Conservation (phyloP, 1,284 basidiomycete genomes). For the Fomitopsis schrenkii region DNA sequence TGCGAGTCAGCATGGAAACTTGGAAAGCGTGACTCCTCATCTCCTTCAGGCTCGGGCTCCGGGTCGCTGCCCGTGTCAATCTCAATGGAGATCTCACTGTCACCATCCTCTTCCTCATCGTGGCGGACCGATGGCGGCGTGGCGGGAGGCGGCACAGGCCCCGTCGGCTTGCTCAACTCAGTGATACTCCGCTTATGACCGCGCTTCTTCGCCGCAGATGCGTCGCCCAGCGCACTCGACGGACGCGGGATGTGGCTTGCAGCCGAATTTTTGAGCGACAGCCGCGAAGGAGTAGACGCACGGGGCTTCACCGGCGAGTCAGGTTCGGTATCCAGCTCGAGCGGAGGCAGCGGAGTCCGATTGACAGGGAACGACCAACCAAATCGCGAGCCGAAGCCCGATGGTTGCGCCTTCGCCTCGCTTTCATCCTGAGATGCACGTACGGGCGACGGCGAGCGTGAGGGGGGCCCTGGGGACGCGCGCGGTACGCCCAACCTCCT, state of each 20-base stretch:
- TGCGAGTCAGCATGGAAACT: slow-evolving; percentile 9
- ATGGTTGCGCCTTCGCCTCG: slow-evolving; percentile 2
- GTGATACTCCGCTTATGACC: slow-evolving; percentile 27
- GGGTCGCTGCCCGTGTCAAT: slow-evolving; percentile 14
- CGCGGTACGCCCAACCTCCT: slow-evolving; percentile 13
- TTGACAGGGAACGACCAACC: slow-evolving; percentile 39
- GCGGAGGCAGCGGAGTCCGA: slow-evolving; percentile 31
- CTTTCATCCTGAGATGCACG: slow-evolving; percentile 4
- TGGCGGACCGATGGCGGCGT: not conserved
- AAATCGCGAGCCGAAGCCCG: slow-evolving; percentile 29
- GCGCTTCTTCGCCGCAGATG: slow-evolving; percentile 9
- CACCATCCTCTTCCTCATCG: slow-evolving; percentile 12
- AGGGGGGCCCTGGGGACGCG: slow-evolving; percentile 6
- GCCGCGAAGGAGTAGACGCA: not conserved
- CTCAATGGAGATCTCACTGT: not conserved
- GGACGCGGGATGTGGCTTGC: slow-evolving; percentile 16
- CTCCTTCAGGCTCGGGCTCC: slow-evolving; percentile 9
- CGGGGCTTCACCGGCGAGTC: slow-evolving; percentile 25
- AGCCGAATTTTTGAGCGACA: not conserved
- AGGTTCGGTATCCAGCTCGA: slow-evolving; percentile 31
- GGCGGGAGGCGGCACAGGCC: slow-evolving; percentile 23
- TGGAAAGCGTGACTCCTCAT: slow-evolving; percentile 12
- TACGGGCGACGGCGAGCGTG: slow-evolving; percentile 10
- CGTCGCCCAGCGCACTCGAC: slow-evolving; percentile 17
- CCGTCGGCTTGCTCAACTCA: slow-evolving; percentile 26